Evolutionary conservation across 2,329 filamentous ascomycete genomes (phyloP).

Genomic region (Penicillium italicum): DNA sequence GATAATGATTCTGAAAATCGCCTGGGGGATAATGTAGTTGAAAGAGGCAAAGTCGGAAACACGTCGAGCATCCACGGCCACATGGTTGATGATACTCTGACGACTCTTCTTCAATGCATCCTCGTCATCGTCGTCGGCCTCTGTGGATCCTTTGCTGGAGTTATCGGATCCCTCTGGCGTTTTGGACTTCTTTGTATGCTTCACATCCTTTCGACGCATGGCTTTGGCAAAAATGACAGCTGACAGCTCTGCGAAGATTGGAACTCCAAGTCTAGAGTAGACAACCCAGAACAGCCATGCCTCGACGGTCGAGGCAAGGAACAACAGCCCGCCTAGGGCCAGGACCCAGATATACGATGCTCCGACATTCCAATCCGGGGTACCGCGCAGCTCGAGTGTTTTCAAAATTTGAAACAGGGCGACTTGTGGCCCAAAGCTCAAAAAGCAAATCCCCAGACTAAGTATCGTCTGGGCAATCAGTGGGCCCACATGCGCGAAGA

Average conservation of each 20-base stretch:
- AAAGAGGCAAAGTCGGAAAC: conserved; percentile 66
- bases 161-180: conserved; percentile 26
- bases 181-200: conserved; percentile 36
- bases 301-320: conserved; percentile 58
- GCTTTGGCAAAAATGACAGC: conserved; percentile 73
- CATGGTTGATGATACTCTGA: conserved; percentile 70
- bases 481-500: conserved; percentile 54
- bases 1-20: conserved; percentile 60
- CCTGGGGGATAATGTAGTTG: conserved; percentile 63
- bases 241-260: conserved; percentile 66
- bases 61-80: conserved; percentile 70
- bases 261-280: conserved; percentile 60
- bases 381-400: conserved; percentile 56
- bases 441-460: conserved; percentile 52
- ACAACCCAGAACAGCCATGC: conserved; percentile 65
- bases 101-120: conserved; percentile 53
- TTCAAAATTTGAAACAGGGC: conserved; percentile 64
- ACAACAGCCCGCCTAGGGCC: conserved; percentile 58
- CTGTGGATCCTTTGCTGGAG: conserved; percentile 10
- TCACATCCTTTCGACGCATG: conserved; percentile 70
- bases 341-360: conserved; percentile 67
- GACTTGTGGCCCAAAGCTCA: conserved; percentile 69
- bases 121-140: conserved; percentile 46
- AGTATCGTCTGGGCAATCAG: conserved; percentile 59
- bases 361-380: conserved; percentile 45